phyloP scores from a whole-genome alignment of 441 rosid species.

The Bruguiera hainesii region DNA sequence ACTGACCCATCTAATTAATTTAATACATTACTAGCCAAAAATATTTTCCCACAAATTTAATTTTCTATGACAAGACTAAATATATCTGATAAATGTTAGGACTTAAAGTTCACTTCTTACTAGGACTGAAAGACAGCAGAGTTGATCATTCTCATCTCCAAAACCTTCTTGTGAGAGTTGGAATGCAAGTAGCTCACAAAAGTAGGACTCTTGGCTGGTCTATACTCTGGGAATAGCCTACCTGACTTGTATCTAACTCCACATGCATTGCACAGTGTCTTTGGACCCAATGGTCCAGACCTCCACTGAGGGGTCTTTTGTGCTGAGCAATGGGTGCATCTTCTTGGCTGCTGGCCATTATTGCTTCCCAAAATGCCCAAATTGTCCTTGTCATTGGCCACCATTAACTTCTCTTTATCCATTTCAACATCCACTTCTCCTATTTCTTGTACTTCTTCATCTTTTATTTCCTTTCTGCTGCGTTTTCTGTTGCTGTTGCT shows the following conservation, averaged over 20 bases:
- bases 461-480: slow-evolving; percentile 3
- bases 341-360: slow-evolving; percentile 39
- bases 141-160: slow-evolving; percentile 57
- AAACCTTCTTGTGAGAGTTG: slow-evolving; percentile 69
- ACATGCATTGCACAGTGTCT: slow-evolving; percentile 71
- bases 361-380: slow-evolving; percentile 9
- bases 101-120: slow-evolving; percentile 8
- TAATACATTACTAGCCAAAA: too few species aligned
- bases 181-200: slow-evolving; percentile 65
- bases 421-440: slow-evolving; percentile 15
- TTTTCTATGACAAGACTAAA: background rate
- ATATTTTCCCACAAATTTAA: too few species aligned
- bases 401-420: slow-evolving; percentile 8
- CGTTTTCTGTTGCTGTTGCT: slow-evolving; percentile 1
- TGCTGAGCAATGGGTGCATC: slow-evolving; percentile 62
- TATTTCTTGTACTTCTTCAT: slow-evolving; percentile 11
- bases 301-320: slow-evolving; percentile 84
- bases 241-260: slow-evolving; percentile 80
- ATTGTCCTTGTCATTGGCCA: slow-evolving; percentile 4
- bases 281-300: slow-evolving; percentile 72
- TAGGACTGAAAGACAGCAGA: slow-evolving; percentile 19
- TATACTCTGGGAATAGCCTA: slow-evolving; percentile 68
- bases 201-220: slow-evolving; percentile 81
- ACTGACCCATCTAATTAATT: too few species aligned
- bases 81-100: background rate